Evolutionary conservation across 345 rosid species (phyloP), one percentile per base, ranked within the genome.

Genomic region (Excoecaria agallocha): DNA sequence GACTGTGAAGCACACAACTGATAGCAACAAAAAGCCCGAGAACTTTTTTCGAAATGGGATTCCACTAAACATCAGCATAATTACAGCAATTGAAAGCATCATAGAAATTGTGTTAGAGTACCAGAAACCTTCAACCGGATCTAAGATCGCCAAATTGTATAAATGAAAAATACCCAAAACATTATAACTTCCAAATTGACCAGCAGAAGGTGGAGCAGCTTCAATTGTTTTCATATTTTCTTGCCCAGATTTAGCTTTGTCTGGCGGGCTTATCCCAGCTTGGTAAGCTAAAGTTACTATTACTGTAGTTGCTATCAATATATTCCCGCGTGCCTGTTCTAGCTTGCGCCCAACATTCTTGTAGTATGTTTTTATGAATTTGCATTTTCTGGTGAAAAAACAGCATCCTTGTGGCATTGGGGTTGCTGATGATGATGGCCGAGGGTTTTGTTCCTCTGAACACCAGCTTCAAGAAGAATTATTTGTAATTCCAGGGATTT

Each of bases 381-480:
- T 56, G 12, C 11, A n/a, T 2, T 20, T 56, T 20, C 30, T 11
- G 1, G 11, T n/a, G 7, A 56, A 1, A 16, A 13, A 30, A 2
- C 30, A 52, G 56, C 56, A 52, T 13, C 56, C 8, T 50, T 15
- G 3, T 52, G 0, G 6, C 0, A 20, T 17, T 3, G 13, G 24
- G 19, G 20, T 6, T 19, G 6, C 57, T 52, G 2, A 19, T 3
- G 15, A 1, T 52, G 22, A 5, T 55, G 1, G 24, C 19, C 19
- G 10, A 2, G 24, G 10, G 9, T 7, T 19, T 17, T 55, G 59
- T n/a, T 55, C 59, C 59, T 55, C 12, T 56, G 30, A 56, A 56
- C 61, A 56, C 61, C 61, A 56, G 61, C 61, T 56, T 56, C 61
- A 56, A 56, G 61, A n/a, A 56, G 61, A 8, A 56, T 56, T 35